Percentiles rank a stretch among this genome's conserved stretches.
These are phyloP conservation scores for Cytospora paraplurivora DNA, from an alignment of 2,329 filamentous ascomycete genomes.

Conservation along the genomic window DNA sequence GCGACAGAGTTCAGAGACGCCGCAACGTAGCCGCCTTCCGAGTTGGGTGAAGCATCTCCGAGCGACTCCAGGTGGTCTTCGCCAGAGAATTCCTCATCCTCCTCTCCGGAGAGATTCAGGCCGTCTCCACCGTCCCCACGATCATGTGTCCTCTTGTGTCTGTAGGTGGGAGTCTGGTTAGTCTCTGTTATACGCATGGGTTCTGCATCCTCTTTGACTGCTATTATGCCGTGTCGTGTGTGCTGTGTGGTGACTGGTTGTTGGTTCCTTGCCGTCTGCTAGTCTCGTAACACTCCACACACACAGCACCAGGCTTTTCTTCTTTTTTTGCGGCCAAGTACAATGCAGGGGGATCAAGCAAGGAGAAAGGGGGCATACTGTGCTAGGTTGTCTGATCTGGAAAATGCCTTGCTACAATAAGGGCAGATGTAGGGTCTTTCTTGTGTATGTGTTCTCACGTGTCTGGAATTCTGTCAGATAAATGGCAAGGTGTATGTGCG, in stretches of 20 bases:
- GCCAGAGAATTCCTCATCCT: slow-evolving; percentile 79
- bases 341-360: slow-evolving; percentile 36
- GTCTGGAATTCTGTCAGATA: slow-evolving; percentile 66
- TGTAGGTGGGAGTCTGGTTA: slow-evolving; percentile 54
- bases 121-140: slow-evolving; percentile 62
- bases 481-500: slow-evolving; percentile 42
- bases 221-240: slow-evolving; percentile 40
- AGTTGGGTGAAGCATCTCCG: slow-evolving; percentile 76
- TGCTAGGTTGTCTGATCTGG: slow-evolving; percentile 96
- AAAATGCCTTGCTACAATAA: slow-evolving; percentile 98
- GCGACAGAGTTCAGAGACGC: slow-evolving; percentile 52
- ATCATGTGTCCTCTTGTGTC: slow-evolving; percentile 79
- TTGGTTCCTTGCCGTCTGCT: slow-evolving; percentile 35
- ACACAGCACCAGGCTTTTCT: slow-evolving; percentile 46
- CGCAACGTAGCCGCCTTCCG: slow-evolving; percentile 64
- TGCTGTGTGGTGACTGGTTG: slow-evolving; percentile 38
- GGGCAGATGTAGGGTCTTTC: slow-evolving; percentile 98
- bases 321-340: slow-evolving; percentile 39
- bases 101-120: slow-evolving; percentile 74
- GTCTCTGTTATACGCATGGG: slow-evolving; percentile 31
- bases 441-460: slow-evolving; percentile 98
- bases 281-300: slow-evolving; percentile 41
- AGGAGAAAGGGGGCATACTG: slow-evolving; percentile 68
- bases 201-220: slow-evolving; percentile 36
- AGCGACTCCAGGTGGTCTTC: slow-evolving; percentile 82